phyloP scores from a whole-genome alignment of 2,329 filamentous ascomycete genomes.

The Alternaria angustiovoidea region DNA sequence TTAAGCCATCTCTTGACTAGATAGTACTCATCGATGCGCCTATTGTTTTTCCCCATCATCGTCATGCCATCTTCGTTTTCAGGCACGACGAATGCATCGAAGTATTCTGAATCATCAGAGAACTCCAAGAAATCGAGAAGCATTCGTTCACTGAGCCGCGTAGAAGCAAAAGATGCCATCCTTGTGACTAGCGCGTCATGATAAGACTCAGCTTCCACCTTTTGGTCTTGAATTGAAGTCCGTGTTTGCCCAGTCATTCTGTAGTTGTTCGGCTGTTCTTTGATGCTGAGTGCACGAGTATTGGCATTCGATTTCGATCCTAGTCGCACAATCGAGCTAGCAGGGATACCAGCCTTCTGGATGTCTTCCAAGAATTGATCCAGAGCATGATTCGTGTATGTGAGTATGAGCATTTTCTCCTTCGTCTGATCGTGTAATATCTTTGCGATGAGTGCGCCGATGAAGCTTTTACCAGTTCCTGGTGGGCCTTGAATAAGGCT shows the following conservation, averaged over 20 bases:
- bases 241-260: constrained; percentile 48
- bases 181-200: constrained; percentile 27
- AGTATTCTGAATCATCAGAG: constrained; percentile 60
- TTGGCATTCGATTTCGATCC: constrained; percentile 65
- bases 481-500: constrained; percentile 77
- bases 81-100: constrained; percentile 65
- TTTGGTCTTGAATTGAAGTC: constrained; percentile 55
- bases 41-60: constrained; percentile 58
- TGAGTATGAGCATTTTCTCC: constrained; percentile 68
- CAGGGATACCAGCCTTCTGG: constrained; percentile 64
- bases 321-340: constrained; percentile 64
- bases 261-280: constrained; percentile 49
- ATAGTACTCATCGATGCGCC: constrained; percentile 56
- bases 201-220: constrained; percentile 48
- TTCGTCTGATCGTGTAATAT: constrained; percentile 60
- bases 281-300: constrained; percentile 61
- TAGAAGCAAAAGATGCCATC: constrained; percentile 17
- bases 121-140: constrained; percentile 64
- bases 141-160: constrained; percentile 17
- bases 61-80: constrained; percentile 56
- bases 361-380: constrained; percentile 68
- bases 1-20: constrained; percentile 63
- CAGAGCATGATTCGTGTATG: constrained; percentile 68
- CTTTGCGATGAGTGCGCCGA: constrained; percentile 69
- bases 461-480: constrained; percentile 80